Percentiles rank a stretch among this genome's conserved stretches.
These are phyloP conservation scores for Lecanoromycetidae sp. DNA, from an alignment of 2,329 filamentous ascomycete genomes.

Conservation along the genomic window DNA sequence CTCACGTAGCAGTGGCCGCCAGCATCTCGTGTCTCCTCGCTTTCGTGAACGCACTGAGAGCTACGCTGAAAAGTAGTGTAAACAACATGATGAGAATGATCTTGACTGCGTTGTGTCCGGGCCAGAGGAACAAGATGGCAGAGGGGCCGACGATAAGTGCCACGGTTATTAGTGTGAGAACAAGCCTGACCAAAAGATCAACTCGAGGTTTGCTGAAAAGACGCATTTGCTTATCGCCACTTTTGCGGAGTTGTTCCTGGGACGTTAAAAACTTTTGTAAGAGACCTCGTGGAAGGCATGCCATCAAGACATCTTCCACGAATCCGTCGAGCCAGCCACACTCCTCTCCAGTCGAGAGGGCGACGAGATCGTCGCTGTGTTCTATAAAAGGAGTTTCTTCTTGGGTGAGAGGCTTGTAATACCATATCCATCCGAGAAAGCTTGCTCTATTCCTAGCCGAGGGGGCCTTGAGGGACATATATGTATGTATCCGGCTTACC, in stretches of 20 bases:
- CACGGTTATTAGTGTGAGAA: constrained; percentile 14
- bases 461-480: constrained; percentile 10
- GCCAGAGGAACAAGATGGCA: constrained; percentile 14
- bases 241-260: constrained; percentile 8
- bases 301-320: constrained; percentile 11
- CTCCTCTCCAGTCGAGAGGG: constrained; percentile 11
- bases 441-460: constrained; percentile 1
- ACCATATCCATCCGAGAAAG: constrained; percentile 13
- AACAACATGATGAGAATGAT: constrained; percentile 22
- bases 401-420: constrained; percentile 11
- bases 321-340: constrained; percentile 15
- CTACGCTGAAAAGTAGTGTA: constrained; percentile 22
- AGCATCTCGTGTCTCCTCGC: constrained; percentile 24
- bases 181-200: constrained; percentile 14
- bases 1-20: constrained; percentile 23
- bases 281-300: constrained; percentile 7
- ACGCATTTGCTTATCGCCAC: constrained; percentile 11
- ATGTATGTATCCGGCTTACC: constrained; percentile 8
- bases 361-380: constrained; percentile 15
- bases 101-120: constrained; percentile 10
- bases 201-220: constrained; percentile 14
- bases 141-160: constrained; percentile 13
- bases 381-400: constrained; percentile 10
- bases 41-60: constrained; percentile 22
- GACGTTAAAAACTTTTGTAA: constrained; percentile 8